Evolutionary conservation across 345 rosid genomes (phyloP), one percentile per base, ranked within the genome.

Genomic region (Eucalyptus shirleyi): DNA sequence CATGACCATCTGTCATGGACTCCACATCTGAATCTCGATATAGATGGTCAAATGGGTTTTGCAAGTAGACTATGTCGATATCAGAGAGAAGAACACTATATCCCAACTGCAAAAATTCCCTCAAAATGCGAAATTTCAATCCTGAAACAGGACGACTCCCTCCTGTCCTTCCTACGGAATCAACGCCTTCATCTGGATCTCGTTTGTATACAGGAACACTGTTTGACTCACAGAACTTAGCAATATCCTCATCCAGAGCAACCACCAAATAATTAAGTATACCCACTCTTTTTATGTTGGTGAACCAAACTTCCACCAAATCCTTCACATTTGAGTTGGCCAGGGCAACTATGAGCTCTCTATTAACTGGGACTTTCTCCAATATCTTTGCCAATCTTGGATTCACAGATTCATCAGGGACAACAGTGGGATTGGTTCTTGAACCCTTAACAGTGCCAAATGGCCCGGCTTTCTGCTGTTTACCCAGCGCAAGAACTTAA

Each of bases 91-190:
- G 94, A 87, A 94, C 93, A 53, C 93, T 92, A 87, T 94, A 94
- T 4, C 95, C 94, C 86, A 94, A 89, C 92, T 93, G 95, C 93
- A 94, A 89, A 87, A 94, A 93, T 88, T 94, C 95, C 90, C 95
- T 92, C 90, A 94, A 86, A 45, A 93, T 87, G 18, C 88, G 93
- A n/a, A 94, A 94, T 88, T 94, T 94, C 90, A 94, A 89, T 69
- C 92, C 95, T 8, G 95, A 94, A 45, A 94, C 93, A 42, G 93
- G 93, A 88, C 90, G 93, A 77, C 90, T 93, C 50, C 92, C 92
- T 85, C 93, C 93, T 16, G 90, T 89, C 87, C 87, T 92, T 59
- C 90, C 95, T 24, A 94, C 56, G 21, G 93, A 88, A 89, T 93
- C 93, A 49, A 94, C 69, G 32, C 86, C 90, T 18, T 90, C 88